phyloP scores from a whole-genome alignment of 257 asterid genomes.

The Coffea canephora region DNA sequence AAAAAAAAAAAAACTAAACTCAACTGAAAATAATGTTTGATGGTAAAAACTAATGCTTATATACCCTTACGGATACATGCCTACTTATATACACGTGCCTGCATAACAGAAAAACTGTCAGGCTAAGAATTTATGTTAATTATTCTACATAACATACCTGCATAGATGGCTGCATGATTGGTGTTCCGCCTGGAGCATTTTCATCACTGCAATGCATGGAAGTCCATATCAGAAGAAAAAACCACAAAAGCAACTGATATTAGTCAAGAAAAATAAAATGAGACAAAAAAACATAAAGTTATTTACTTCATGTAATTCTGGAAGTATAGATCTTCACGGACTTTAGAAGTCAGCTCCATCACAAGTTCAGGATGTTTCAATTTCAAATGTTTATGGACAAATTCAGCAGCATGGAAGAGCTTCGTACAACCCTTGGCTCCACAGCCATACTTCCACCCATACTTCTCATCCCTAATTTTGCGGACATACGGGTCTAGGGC shows the following conservation, averaged over 20 bases:
- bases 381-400: constrained; percentile 88
- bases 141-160: constrained; percentile 44
- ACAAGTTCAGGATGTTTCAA: constrained; percentile 86
- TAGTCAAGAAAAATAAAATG: constrained; percentile 11
- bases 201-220: constrained; percentile 63
- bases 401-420: constrained; percentile 96
- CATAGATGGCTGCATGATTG: constrained; percentile 81
- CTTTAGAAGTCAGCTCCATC: constrained; percentile 71
- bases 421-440: constrained; percentile 99
- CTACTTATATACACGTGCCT: neutral
- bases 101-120: neutral
- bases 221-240: constrained; percentile 7
- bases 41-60: no score
- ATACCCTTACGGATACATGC: neutral
- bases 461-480: constrained; percentile 97
- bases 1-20: neutral
- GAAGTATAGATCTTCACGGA: constrained; percentile 85
- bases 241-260: constrained; percentile 24
- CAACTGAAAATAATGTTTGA: neutral
- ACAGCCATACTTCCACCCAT: constrained; percentile 99
- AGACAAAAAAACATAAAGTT: neutral
- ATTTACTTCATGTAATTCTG: constrained; percentile 94
- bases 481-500: constrained; percentile 89
- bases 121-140: neutral
- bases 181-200: constrained; percentile 92